phyloP scores from a whole-genome alignment of 1,284 basidiomycete species.

The Marasmius tenuissimus region DNA sequence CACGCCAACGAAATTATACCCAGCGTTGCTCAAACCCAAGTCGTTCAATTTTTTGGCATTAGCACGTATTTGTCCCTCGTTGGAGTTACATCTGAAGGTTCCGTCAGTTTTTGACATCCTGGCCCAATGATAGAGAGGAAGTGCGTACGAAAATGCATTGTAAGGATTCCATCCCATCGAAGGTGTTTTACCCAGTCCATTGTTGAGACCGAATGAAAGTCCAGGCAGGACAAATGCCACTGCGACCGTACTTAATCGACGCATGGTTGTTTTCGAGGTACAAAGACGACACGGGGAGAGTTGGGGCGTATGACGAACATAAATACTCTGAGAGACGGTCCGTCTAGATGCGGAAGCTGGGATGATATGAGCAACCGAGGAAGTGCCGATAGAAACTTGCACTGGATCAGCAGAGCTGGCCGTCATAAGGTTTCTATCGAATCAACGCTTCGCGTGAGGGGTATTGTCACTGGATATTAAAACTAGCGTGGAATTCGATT shows the following conservation, averaged over 20 bases:
- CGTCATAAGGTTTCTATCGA: no score
- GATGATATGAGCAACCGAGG: no score
- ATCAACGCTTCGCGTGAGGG: no score
- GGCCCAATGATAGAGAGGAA: conserved; percentile 2
- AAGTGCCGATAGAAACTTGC: no score
- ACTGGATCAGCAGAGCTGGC: no score
- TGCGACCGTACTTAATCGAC: neutral
- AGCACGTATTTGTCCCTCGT: conserved; percentile 35
- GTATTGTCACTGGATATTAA: no score
- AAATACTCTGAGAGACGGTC: no score
- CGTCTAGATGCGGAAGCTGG: no score
- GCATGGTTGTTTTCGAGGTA: neutral
- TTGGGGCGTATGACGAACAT: neutral
- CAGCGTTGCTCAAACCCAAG: conserved; percentile 33
- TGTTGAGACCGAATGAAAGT: conserved; percentile 18
- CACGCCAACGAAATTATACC: conserved; percentile 42
- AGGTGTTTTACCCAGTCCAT: conserved; percentile 40
- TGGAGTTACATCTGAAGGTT: conserved; percentile 33
- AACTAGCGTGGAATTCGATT: no score
- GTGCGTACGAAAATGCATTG: conserved; percentile 41
- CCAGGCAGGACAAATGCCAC: neutral
- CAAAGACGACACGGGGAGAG: neutral
- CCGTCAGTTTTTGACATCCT: neutral
- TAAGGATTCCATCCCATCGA: conserved; percentile 52
- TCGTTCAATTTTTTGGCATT: conserved; percentile 34